Evolutionary conservation across 148 eudicot genomes (phyloP).

Genomic region (Rheum nobile): DNA sequence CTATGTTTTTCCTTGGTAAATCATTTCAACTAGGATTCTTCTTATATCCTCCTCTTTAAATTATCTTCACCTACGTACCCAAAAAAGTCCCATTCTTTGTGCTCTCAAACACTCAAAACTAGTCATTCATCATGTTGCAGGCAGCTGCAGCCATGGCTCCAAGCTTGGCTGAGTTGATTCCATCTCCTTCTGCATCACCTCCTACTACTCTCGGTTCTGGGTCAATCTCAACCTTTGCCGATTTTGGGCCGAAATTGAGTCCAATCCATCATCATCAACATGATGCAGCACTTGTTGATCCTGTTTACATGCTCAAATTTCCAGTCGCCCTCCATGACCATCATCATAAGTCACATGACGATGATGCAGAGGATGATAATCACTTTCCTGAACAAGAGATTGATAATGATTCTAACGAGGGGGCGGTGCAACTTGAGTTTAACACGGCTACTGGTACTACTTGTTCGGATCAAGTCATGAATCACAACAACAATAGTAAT

Average conservation of each 20-base stretch:
- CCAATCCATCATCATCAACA: no score
- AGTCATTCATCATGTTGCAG: slow-evolving; percentile 3
- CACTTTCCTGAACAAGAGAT: not conserved
- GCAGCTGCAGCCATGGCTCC: not conserved
- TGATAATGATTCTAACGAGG: not conserved
- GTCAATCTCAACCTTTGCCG: not conserved
- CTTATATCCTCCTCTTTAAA: not conserved
- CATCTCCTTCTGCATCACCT: not conserved
- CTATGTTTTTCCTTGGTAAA: not conserved
- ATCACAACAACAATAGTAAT: not conserved
- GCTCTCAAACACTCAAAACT: not conserved
- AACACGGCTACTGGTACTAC: not conserved
- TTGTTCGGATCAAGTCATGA: not conserved
- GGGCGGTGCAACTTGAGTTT: not conserved
- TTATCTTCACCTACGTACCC: not conserved
- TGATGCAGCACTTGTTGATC: not conserved
- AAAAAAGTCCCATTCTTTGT: no score
- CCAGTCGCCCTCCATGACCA: not conserved
- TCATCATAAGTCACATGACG: not conserved
- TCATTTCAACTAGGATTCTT: not conserved
- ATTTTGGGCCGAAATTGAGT: not conserved
- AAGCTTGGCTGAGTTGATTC: not conserved
- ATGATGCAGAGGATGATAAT: not conserved
- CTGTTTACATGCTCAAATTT: slow-evolving; percentile 1
- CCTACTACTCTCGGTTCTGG: not conserved